Evolutionary conservation across 1,139 yeast species (phyloP), one percentile per base, ranked within the genome.

Genomic region (Pichia sp.): DNA sequence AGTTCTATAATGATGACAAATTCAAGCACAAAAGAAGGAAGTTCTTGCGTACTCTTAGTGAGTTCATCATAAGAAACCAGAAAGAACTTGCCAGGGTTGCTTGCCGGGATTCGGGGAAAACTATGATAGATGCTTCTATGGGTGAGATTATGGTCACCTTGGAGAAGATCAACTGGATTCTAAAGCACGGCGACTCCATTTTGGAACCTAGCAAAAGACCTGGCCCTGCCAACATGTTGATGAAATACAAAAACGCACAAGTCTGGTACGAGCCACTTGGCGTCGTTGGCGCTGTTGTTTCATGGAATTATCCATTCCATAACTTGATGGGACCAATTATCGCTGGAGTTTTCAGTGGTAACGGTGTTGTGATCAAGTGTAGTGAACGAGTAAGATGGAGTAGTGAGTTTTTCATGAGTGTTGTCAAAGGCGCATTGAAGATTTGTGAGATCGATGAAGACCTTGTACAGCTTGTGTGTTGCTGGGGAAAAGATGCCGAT

Each of bases 311-410:
- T 67, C 98, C 99, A 1, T 85, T 86, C 70, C 98, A 93, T 68
- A 93, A 93, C 69, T 73, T 92, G 53, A 75, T 93, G 79, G 97
- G 97, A 1, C 99, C 99, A 1, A 76, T 92, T 1, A 84, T 92
- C 57, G 95, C 97, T 1, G 81, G 95, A 1, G 71, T 93, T 31
- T 89, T 90, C 67, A 82, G 96, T 5, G 99, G 99, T 7, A 92
- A 93, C 68, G 92, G 93, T 11, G 84, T 90, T 53, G 84, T 93
- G 5, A 84, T 93, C 52, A 93, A 93, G 69, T 92, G 99, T 71
- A 88, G 97, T 4, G 99, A 93, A 70, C 89, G 90, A 64, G 98
- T 93, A 2, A 87, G 89, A 42, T 93, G 98, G 98, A 89, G 97
- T 11, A 87, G 97, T 8, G 81, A 77, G 58, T 87, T 87, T 76